Evolutionary conservation across 148 eudicot genomes (phyloP).

Genomic region (Oxyria digyna): DNA sequence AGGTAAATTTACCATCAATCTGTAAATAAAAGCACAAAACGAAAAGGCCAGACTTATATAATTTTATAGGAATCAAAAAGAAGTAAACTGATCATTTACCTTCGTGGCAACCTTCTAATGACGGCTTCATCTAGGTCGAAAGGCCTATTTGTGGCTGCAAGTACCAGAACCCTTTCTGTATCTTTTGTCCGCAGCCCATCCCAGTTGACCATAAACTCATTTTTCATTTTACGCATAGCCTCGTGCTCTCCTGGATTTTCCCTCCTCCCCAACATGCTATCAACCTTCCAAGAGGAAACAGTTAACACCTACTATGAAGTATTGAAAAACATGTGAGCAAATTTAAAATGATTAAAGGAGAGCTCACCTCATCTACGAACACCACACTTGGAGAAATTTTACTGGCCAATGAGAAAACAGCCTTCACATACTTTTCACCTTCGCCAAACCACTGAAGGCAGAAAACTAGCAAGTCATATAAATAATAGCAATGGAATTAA

Average conservation of each 20-base stretch:
- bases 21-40: slow-evolving; percentile 14
- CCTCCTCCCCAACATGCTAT: slow-evolving; percentile 93
- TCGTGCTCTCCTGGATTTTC: slow-evolving; percentile 96
- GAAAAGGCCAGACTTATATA: background rate
- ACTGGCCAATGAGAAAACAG: slow-evolving; percentile 93
- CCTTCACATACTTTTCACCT: slow-evolving; percentile 95
- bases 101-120: slow-evolving; percentile 79
- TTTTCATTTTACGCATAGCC: slow-evolving; percentile 98
- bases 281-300: slow-evolving; percentile 43
- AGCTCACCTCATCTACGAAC: slow-evolving; percentile 90
- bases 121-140: slow-evolving; percentile 99
- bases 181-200: slow-evolving; percentile 95
- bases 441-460: slow-evolving; percentile 92
- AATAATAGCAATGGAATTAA: slow-evolving; percentile 12
- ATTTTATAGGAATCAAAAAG: background rate
- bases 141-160: slow-evolving; percentile 96
- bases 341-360: background rate
- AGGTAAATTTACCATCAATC: slow-evolving; percentile 95
- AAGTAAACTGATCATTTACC: slow-evolving; percentile 26
- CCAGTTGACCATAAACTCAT: slow-evolving; percentile 98
- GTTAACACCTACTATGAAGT: background rate
- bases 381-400: slow-evolving; percentile 95
- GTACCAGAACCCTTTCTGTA: slow-evolving; percentile 79
- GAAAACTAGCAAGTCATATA: slow-evolving; percentile 2
- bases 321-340: background rate